Base-by-base conservation (phyloP, 2,329 filamentous ascomycete species). In the Aspergillus awamori region DNA sequence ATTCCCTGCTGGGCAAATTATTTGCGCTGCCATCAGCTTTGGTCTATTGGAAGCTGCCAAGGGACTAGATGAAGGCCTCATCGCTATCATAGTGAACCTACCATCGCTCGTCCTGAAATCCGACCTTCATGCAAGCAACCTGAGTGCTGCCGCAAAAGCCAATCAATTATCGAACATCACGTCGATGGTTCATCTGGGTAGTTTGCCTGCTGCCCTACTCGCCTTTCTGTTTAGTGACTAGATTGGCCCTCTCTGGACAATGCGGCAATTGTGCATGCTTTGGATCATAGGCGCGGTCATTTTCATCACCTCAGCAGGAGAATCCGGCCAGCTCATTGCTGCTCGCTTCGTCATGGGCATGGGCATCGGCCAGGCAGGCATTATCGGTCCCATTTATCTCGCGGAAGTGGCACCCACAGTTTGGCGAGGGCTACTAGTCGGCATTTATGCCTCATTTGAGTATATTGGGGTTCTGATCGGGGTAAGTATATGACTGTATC, bases 381-480 rank as follows among this genome's bases (percentile, higher is more conserved):
- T 97, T 26, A 89, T 96, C 28, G 92, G 93, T 1, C 93, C 93
- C 0, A 83, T 96, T 6, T 97, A 96, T 80, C 92, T 97, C 70
- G 92, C 90, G 55, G 93, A 97, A 76, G 84, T 96, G 26, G 87
- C 92, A 0, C 92, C 93, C 1, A 86, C 86, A 0, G 78, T 82
- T 13, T 84, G 88, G 69, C 86, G 88, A 51, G 92, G 91, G 8
- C 85, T 94, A 41, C 22, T 67, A 38, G 65, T 67, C 6, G 59
- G 58, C 11, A 48, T 66, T 1, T 69, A 65, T 57, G 63, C 62
- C 2, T 57, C 63, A 22, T 67, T 63, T 1, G 67, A 66, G 36
- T 69, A 69, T 30, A 38, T 69, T n/a, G 67, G 67, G 8, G 65
- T 69, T 20, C 60, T 69, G 53, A 59, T 65, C n/a, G 66, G 65